Evolutionary conservation across 2,329 filamentous ascomycete genomes (phyloP), one percentile per base, ranked within the genome.

Genomic region (Pseudogymnoascus sp.): DNA sequence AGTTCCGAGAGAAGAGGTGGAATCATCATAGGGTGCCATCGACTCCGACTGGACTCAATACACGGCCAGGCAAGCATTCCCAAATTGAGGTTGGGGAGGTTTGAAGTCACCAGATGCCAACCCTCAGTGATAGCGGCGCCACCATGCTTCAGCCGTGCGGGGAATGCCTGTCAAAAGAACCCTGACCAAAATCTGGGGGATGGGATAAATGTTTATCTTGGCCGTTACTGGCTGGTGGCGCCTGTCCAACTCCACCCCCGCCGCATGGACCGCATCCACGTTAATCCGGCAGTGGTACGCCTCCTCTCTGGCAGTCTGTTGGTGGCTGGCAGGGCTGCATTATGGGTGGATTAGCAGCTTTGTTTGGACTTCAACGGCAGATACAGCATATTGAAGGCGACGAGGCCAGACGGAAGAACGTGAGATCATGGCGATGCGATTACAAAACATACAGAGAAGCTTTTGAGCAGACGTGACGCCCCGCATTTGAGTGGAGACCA

Each of bases 201-300:
- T 11, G 50, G 50, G 28, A 56, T 56, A 56, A 56, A 56, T 56
- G 16, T 56, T 36, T 56, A 34, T 18, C 50, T 34, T 34, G 50
- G 28, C 50, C 28, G 50, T 16, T 31, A 36, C 50, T 56, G 50
- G 50, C 28, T 36, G 28, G 7, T 21, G 5, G 16, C 18, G 28
- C 28, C 46, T 18, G 46, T 21, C 8, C 11, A 56, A 18, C 25
- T 31, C 50, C 50, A 56, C 50, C n/a, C 7, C 5, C 28, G 7
- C n/a, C n/a, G 28, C 50, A 34, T 34, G n/a, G 50, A 56, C 50
- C 50, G 50, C 50, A 56, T 21, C 50, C 50, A 56, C 50, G 28
- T 56, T 56, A 56, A 56, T 56, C 50, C 28, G 50, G 50, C 28
- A 56, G 50, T 56, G 50, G 50, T 56, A n/a, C 50, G 50, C 50